Evolutionary conservation across 345 rosid genomes (phyloP), one percentile per base, ranked within the genome.

Genomic region (Gynandropsis gynandra): DNA sequence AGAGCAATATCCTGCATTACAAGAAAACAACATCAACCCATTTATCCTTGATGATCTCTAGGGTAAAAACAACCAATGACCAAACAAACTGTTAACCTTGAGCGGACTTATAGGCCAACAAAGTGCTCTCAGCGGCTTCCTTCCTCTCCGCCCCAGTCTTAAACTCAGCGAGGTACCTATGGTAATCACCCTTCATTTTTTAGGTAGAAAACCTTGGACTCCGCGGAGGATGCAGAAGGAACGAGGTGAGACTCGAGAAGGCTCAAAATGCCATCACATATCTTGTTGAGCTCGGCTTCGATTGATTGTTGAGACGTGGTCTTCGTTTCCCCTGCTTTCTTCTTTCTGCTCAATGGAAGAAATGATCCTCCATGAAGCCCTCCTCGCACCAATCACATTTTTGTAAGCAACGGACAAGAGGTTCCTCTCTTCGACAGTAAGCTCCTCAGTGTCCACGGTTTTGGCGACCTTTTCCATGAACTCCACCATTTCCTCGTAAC

Each of bases 301-400:
- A 89, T 89, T 89, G 42, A 89, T 81, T 16, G 72, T 65, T 0
- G 74, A 20, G 16, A 89, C 97, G 39, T 89, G 95, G 56, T 86
- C 96, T 38, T 61, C 80, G 55, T 90, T 90, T 4, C 98, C 96
- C 67, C 89, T 74, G 75, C 89, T 81, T 52, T 90, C 98, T 72
- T 90, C 98, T 73, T 89, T 89, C 71, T 89, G 94, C 86, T 89
- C 97, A 47, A 89, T 89, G 66, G 97, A 89, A 36, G 97, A 89
- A 42, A 89, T 86, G 37, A 89, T 89, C 72, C 97, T 86, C 97
- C 97, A 89, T 0, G 97, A 89, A 63, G 97, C 95, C 68, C 97
- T 85, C 71, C 97, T 76, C 7, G 97, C 94, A 11, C 97, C 97
- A 59, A 89, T 89, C 50, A 89, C 97, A 64, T 89, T 89, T 76